These are phyloP conservation scores for Penicillium angulare DNA, from an alignment of 495 filamentous ascomycete species.

Conservation along the genomic window DNA sequence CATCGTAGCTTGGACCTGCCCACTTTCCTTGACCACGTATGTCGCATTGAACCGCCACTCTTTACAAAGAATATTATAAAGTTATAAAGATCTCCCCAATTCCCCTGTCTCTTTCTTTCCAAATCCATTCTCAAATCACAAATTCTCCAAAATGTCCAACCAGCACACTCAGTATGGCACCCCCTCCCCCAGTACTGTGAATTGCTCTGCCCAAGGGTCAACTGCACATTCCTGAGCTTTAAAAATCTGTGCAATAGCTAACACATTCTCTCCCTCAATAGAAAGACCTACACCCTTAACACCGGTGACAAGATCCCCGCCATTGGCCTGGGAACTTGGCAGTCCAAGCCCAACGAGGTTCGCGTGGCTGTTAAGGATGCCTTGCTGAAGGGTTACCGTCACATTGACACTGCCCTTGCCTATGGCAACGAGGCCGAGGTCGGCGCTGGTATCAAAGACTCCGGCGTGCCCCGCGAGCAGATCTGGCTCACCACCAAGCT, in stretches of 20 bases:
- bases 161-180: constrained; percentile 41
- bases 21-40: too few species aligned
- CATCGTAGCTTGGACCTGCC: constrained; percentile 44
- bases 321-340: constrained; percentile 83
- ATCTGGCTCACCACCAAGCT: constrained; percentile 91
- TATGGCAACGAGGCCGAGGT: constrained; percentile 87
- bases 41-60: background rate
- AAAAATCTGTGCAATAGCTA: constrained; percentile 1
- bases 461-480: constrained; percentile 74
- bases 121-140: background rate
- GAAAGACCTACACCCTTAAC: constrained; percentile 73
- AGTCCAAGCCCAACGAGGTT: constrained; percentile 63
- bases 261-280: constrained; percentile 11
- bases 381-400: constrained; percentile 67
- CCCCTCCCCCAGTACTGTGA: background rate
- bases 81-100: constrained; percentile 9
- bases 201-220: background rate
- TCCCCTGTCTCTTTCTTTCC: background rate
- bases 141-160: constrained; percentile 36
- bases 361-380: constrained; percentile 74
- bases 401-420: constrained; percentile 73
- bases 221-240: too few species aligned
- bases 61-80: too few species aligned
- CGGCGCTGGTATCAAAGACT: constrained; percentile 74
- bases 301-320: constrained; percentile 77